Evolutionary conservation across 2,329 filamentous ascomycete genomes (phyloP).

Genomic region (Albifimbria verrucaria): DNA sequence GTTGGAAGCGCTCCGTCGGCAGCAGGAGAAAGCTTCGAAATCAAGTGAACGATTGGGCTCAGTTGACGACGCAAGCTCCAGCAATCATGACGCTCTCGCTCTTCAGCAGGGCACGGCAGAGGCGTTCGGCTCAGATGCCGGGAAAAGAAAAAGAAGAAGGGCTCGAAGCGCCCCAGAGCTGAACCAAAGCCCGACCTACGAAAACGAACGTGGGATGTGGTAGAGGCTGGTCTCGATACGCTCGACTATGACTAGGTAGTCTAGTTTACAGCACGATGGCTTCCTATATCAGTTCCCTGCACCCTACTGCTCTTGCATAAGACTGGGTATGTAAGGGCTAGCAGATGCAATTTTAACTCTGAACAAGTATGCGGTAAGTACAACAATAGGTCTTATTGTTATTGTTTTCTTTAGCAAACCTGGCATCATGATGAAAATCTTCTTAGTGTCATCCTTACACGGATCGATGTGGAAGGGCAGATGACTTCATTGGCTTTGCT

Average conservation of each 20-base stretch:
- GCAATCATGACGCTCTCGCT: neutral
- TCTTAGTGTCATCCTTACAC: constrained; percentile 98
- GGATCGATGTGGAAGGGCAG: constrained; percentile 45
- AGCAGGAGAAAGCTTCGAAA: constrained; percentile 31
- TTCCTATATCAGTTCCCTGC: too few species aligned
- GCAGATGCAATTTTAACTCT: too few species aligned
- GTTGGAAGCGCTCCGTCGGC: constrained; percentile 66
- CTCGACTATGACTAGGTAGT: constrained; percentile 53
- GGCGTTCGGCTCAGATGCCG: constrained; percentile 3
- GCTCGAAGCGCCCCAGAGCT: constrained; percentile 32
- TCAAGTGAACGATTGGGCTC: neutral
- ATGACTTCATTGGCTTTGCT: constrained; percentile 25
- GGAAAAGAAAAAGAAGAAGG: constrained; percentile 36
- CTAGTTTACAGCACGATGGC: too few species aligned
- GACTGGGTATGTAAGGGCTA: too few species aligned
- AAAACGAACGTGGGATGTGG: constrained; percentile 66
- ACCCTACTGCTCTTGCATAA: too few species aligned
- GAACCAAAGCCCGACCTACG: constrained; percentile 58
- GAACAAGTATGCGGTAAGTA: too few species aligned
- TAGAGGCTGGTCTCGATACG: constrained; percentile 57
- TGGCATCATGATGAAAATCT: constrained; percentile 71
- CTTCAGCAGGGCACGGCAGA: neutral
- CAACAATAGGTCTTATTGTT: constrained; percentile 7
- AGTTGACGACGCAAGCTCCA: neutral
- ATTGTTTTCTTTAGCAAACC: constrained; percentile 8